Base-by-base conservation (phyloP, 2,329 filamentous ascomycete genomes). In the Uncinocarpus reesii region DNA sequence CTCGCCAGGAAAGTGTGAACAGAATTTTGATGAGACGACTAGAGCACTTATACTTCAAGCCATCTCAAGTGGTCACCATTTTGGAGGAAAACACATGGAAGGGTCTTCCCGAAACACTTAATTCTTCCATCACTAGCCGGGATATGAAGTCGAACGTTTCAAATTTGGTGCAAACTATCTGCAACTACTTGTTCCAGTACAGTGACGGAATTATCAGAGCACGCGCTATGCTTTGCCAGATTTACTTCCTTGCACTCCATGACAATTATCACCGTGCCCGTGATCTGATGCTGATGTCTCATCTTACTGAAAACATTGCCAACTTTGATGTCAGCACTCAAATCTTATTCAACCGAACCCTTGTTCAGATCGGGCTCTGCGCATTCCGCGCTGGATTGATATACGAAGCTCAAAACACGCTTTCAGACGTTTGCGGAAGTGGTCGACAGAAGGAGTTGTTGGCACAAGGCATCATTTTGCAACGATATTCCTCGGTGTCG, bases 241-340 rank as follows among this genome's bases (percentile, higher is more conserved):
- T 98, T 55, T 98, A 98, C 75, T 95, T 95, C 81, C 77, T 95
- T 58, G 92, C 92, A 43, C 79, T 98, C 46, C 92, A 98, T 70
- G 89, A 95, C 70, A 83, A 95, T 61, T 98, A 96, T 77, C 96
- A 95, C 78, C 87, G 85, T 71, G 85, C 92, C 61, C 86, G 92
- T 57, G 93, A 98, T 69, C 90, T 98, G 84, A 94, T 96, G 83
- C 80, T 98, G 68, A 98, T 98, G 88, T 98, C 92, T 15, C 92
- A 98, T 73, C 75, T 98, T 64, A 90, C 95, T 65, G 92, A 98
- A 75, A 94, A 86, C 48, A 98, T 98, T 66, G 79, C 80, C 71
- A 93, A 86, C 71, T 98, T 98, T 63, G 92, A 98, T 62, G 85
- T 98, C 58, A 87, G 83, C 72, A 94, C 87, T 48, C 92, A 98